These are phyloP conservation scores for Trifolium repens DNA, from an alignment of 306 rosid genomes.

Conservation along the genomic window DNA sequence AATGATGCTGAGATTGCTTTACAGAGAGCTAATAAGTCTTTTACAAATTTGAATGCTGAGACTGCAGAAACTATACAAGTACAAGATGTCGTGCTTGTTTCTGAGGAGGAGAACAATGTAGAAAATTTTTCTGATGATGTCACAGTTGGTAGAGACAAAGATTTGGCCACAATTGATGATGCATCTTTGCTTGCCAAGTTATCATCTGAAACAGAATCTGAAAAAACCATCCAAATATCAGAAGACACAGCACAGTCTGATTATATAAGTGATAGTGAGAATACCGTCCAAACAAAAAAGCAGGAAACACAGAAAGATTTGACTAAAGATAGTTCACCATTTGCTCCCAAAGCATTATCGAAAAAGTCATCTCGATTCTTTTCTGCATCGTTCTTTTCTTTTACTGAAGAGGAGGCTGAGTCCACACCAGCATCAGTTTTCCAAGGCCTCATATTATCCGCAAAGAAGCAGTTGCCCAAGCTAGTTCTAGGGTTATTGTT, in stretches of 20 bases:
- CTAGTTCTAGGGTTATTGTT: slow-evolving; percentile 75
- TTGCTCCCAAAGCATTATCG: slow-evolving; percentile 69
- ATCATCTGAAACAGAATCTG: slow-evolving; percentile 57
- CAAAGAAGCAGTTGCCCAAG: slow-evolving; percentile 76
- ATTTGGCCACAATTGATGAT: slow-evolving; percentile 51
- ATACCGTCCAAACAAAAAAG: slow-evolving; percentile 66
- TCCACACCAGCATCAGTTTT: slow-evolving; percentile 76
- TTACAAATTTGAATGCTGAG: slow-evolving; percentile 55
- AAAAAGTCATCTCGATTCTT: slow-evolving; percentile 98
- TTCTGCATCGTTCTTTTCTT: slow-evolving; percentile 96
- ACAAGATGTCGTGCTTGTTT: slow-evolving; percentile 51
- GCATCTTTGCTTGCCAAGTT: slow-evolving; percentile 56
- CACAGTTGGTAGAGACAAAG: slow-evolving; percentile 55
- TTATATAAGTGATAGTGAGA: slow-evolving; percentile 74
- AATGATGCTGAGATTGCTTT: slow-evolving; percentile 86
- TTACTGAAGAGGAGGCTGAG: slow-evolving; percentile 76
- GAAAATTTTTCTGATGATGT: slow-evolving; percentile 58
- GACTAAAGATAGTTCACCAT: slow-evolving; percentile 71
- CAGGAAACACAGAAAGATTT: slow-evolving; percentile 85
- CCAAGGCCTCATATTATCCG: slow-evolving; percentile 65
- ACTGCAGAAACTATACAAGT: slow-evolving; percentile 56
- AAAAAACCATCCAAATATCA: slow-evolving; percentile 52
- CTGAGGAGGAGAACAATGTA: slow-evolving; percentile 62
- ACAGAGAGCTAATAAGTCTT: slow-evolving; percentile 66
- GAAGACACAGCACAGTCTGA: slow-evolving; percentile 55